Percentiles rank a stretch among this genome's conserved stretches.
Conservation (phyloP, 1,284 basidiomycete species). For the Rhodotorula sp. region DNA sequence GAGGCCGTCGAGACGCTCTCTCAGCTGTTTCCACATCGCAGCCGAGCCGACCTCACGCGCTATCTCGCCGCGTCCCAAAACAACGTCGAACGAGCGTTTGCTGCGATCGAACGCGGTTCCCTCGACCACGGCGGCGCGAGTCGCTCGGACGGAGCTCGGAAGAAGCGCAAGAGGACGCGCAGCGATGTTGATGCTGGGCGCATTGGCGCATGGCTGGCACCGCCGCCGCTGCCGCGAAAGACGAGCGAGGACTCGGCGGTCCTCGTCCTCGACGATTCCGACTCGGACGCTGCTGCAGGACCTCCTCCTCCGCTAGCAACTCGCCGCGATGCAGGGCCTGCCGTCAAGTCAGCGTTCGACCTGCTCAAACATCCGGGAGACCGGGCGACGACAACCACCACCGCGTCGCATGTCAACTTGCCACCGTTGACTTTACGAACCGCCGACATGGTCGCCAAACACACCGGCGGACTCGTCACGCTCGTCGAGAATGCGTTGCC, state of each 20-base stretch:
- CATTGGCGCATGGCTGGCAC: background rate
- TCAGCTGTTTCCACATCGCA: slow-evolving; percentile 19
- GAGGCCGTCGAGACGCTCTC: slow-evolving; percentile 13
- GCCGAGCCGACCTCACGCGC: background rate
- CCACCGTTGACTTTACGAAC: slow-evolving; percentile 23
- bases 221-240: background rate
- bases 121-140: slow-evolving; percentile 2
- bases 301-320: background rate
- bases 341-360: slow-evolving; percentile 2
- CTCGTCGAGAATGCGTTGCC: slow-evolving; percentile 35
- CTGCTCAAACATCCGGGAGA: background rate
- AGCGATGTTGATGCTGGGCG: background rate
- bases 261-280: slow-evolving; percentile 14
- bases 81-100: slow-evolving; percentile 26
- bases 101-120: slow-evolving; percentile 8
- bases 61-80: slow-evolving; percentile 21
- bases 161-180: background rate
- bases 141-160: no score
- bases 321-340: background rate
- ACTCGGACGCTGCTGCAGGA: slow-evolving; percentile 2
- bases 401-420: slow-evolving; percentile 17
- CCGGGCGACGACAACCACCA: background rate
- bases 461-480: slow-evolving; percentile 32
- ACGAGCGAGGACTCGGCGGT: background rate
- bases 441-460: slow-evolving; percentile 22